Base-by-base conservation (phyloP, 768 basidiomycete species). In the Glaciozyma antarctica region DNA sequence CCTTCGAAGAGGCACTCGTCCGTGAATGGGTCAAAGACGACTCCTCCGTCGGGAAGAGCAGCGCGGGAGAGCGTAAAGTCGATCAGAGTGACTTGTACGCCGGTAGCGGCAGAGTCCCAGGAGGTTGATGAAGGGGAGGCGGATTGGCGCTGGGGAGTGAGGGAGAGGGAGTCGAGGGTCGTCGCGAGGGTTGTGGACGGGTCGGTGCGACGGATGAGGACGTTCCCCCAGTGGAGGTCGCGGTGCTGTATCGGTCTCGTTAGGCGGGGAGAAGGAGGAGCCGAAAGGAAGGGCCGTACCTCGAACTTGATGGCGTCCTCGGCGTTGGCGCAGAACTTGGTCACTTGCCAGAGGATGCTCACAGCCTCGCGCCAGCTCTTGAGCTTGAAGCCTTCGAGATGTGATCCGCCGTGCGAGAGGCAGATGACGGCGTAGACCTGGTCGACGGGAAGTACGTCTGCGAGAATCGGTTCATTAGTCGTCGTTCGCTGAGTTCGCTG, bases 161-260 rank as follows among this genome's bases (percentile, higher is more conserved):
- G 53, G 12, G 56, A 24, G 13, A 73, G 75, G 58, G 73, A 62
- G 62, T 65, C 75, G 64, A 73, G 71, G 65, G 78, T 80, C 72
- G 78, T 64, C 62, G 77, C 75, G 56, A 79, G 55, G 10, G 75
- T 65, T 79, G 76, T 75, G 75, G 67, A 71, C 69, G 45, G 55
- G 74, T 67, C 43, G 63, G 63, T 45, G 16, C 67, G 63, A 22
- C 85, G 85, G 56, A 98, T 84, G 12, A 99, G 81, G 58, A 99
- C 88, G 76, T 99, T 95, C 26, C 95, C 95, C 84, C 90, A 90
- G 73, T 99, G 95, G n/a, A 99, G 83, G 76, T 99, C 95, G 41
- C 95, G 90, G 77, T 99, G 95, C 94, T 99, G 67, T 13, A 3
- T 1, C 10, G 32, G 10, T 1, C 17, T 5, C 17, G 2, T 16